Conservation (phyloP, 345 rosid genomes). For the Viola odorata region DNA sequence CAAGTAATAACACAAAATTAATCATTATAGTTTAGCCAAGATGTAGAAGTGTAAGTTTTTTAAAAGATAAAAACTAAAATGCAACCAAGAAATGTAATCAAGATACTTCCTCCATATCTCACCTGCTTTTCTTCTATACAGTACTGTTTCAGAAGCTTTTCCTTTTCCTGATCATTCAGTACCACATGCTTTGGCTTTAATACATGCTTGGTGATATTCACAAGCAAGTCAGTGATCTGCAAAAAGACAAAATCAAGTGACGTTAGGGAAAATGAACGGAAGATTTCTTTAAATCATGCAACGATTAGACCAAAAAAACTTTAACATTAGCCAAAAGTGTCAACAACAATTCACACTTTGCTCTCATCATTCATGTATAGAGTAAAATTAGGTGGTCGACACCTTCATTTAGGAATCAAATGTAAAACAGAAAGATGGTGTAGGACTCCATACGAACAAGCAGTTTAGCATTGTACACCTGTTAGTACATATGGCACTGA, state of each 20-base stretch:
- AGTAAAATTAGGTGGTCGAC: no score
- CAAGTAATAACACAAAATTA: no score
- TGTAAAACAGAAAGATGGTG: no score
- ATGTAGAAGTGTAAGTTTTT: not conserved
- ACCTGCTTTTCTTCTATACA: slow-evolving; percentile 89
- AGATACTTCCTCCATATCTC: slow-evolving; percentile 7
- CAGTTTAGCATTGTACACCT: no score
- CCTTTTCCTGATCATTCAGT: slow-evolving; percentile 56
- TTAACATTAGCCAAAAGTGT: not conserved
- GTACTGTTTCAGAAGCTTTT: slow-evolving; percentile 52
- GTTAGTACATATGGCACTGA: no score
- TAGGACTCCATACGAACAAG: no score
- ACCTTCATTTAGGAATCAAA: no score
- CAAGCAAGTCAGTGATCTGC: slow-evolving; percentile 31
- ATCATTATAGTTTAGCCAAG: not conserved
- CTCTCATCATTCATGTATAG: no score
- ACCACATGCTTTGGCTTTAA: slow-evolving; percentile 67
- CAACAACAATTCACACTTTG: no score
- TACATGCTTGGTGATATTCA: slow-evolving; percentile 77
- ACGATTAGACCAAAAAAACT: not conserved
- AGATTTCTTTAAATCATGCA: not conserved
- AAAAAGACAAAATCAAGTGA: not conserved
- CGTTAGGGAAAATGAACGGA: not conserved
- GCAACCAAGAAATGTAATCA: not conserved
- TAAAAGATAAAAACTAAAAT: not conserved